These are phyloP conservation scores for Alternaria sp. DNA, from an alignment of 2,329 filamentous ascomycete species.

Conservation along the genomic window DNA sequence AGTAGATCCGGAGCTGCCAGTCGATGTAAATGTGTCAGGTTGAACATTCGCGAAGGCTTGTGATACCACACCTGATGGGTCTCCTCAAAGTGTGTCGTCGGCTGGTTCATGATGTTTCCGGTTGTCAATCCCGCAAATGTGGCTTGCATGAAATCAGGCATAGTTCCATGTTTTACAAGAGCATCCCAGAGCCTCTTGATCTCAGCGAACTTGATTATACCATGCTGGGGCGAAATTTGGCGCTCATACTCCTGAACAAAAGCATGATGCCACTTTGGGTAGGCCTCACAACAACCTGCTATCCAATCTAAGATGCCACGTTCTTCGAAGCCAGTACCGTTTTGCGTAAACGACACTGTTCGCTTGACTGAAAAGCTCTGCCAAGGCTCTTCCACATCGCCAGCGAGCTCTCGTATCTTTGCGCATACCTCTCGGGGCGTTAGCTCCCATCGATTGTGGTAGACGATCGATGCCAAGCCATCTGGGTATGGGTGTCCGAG, in stretches of 20 bases:
- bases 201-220: background rate
- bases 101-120: background rate
- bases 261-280: conserved; percentile 14
- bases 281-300: conserved; percentile 17
- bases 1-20: conserved; percentile 10
- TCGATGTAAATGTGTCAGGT: conserved; percentile 26
- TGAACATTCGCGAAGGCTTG: conserved; percentile 29
- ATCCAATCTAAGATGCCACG: conserved; percentile 18
- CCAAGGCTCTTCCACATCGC: conserved; percentile 24
- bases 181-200: conserved; percentile 10
- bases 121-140: conserved; percentile 11
- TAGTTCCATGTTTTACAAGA: conserved; percentile 5
- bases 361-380: conserved; percentile 17
- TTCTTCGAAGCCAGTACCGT: background rate
- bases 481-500: conserved; percentile 25
- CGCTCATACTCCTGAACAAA: conserved; percentile 11
- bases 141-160: conserved; percentile 9
- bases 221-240: background rate
- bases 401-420: conserved; percentile 17
- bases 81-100: conserved; percentile 8
- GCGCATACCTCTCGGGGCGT: conserved; percentile 21
- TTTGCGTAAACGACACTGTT: background rate
- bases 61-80: conserved; percentile 18
- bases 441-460: conserved; percentile 11
- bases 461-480: conserved; percentile 11